Evolutionary conservation across 2,329 filamentous ascomycete species (phyloP).

Genomic region (Bisporella sp.): DNA sequence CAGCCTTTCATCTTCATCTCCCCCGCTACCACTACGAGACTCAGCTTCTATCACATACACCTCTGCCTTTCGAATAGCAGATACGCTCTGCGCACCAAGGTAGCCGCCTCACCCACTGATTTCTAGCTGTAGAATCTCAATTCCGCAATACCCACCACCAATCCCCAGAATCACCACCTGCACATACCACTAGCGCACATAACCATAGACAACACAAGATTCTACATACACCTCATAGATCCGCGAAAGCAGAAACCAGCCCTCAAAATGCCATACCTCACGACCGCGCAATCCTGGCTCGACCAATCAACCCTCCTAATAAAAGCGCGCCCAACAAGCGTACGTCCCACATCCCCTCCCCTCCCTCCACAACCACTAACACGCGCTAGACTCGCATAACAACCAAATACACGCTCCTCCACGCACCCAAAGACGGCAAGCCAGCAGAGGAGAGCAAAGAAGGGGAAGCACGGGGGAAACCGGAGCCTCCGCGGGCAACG

Average conservation of each 20-base stretch:
- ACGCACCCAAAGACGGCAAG: slow-evolving; percentile 19
- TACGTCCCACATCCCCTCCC: slow-evolving; percentile 38
- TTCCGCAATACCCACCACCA: neutral
- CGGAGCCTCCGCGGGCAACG: slow-evolving; percentile 53
- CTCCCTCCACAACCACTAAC: slow-evolving; percentile 2
- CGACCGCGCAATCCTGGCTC: slow-evolving; percentile 84
- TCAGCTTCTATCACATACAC: no score
- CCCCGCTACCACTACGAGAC: no score
- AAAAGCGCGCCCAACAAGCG: slow-evolving; percentile 76
- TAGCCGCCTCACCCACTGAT: no score
- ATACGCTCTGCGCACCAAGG: no score
- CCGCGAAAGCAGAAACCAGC: neutral
- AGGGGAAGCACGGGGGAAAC: slow-evolving; percentile 16
- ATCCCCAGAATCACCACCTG: neutral
- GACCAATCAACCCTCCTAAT: slow-evolving; percentile 80
- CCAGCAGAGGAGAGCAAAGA: slow-evolving; percentile 26
- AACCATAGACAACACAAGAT: no score
- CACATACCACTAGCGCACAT: neutral
- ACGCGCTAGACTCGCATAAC: slow-evolving; percentile 72
- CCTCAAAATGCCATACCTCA: slow-evolving; percentile 66
- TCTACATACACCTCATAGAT: no score
- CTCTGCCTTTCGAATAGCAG: no score
- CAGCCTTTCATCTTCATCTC: no score
- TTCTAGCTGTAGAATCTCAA: no score
- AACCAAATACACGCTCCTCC: slow-evolving; percentile 65